Conservation (phyloP, 768 basidiomycete genomes). For the Pleurotus tuoliensis region DNA sequence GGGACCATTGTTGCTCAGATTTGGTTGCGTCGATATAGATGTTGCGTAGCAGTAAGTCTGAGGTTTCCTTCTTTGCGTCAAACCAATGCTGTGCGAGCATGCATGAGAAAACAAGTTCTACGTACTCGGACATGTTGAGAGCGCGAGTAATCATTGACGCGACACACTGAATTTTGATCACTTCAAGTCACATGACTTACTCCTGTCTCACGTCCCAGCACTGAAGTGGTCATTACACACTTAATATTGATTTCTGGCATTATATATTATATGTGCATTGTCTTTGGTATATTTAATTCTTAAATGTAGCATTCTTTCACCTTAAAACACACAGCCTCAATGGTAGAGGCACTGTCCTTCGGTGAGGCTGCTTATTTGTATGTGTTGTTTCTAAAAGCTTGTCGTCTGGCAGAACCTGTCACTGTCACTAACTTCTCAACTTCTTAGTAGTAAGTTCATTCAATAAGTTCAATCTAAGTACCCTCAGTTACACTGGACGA, state of each 20-base stretch:
- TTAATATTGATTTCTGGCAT: background rate
- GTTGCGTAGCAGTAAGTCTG: background rate
- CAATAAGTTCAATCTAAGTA: too few species aligned
- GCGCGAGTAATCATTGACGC: background rate
- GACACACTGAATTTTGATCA: background rate
- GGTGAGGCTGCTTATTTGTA: background rate
- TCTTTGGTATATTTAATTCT: background rate
- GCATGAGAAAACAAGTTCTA: background rate
- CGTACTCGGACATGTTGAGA: background rate
- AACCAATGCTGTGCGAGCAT: background rate
- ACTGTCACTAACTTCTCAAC: too few species aligned
- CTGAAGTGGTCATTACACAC: background rate
- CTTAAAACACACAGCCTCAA: background rate
- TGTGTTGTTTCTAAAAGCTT: background rate
- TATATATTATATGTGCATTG: background rate
- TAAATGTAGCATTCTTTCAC: background rate
- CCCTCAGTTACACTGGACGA: too few species aligned
- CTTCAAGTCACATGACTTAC: background rate
- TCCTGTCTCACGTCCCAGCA: background rate
- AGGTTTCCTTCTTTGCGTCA: background rate
- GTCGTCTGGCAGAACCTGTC: too few species aligned
- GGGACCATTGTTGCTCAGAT: background rate
- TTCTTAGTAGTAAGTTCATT: too few species aligned
- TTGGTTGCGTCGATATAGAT: constrained; percentile 1
- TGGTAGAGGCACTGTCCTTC: background rate